phyloP scores from a whole-genome alignment of 495 filamentous ascomycete genomes.

The Cryomyces antarcticus region DNA sequence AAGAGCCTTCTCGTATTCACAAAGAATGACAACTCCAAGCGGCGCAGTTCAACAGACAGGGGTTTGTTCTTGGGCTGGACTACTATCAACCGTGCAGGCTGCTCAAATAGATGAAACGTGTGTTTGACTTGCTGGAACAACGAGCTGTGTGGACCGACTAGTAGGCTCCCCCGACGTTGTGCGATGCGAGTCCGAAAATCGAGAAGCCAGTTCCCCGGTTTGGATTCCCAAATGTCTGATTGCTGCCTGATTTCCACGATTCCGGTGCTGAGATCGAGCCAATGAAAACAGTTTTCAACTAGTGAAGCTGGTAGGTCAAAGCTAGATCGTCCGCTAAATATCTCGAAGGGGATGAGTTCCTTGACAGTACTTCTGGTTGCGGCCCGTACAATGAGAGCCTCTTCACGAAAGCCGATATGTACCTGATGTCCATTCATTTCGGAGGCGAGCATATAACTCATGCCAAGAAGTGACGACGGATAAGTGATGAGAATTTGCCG shows the following conservation, averaged over 20 bases:
- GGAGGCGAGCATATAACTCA: conserved; percentile 23
- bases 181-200: conserved; percentile 8
- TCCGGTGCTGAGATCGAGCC: conserved; percentile 11
- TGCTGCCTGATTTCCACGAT: conserved; percentile 12
- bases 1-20: conserved; percentile 11
- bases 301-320: conserved; percentile 12
- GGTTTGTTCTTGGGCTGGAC: conserved; percentile 3
- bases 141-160: conserved; percentile 10
- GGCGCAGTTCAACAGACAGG: conserved; percentile 10
- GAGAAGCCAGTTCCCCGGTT: conserved; percentile 10
- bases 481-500: conserved; percentile 25
- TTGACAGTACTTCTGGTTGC: conserved; percentile 1
- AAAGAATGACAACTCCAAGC: conserved; percentile 11
- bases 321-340: conserved; percentile 9
- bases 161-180: neutral
- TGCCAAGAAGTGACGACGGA: conserved; percentile 24
- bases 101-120: conserved; percentile 10
- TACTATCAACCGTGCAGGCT: conserved; percentile 5
- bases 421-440: conserved; percentile 18
- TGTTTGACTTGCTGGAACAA: conserved; percentile 3
- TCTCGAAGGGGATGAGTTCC: conserved; percentile 17
- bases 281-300: conserved; percentile 10
- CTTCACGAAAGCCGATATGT: conserved; percentile 27
- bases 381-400: conserved; percentile 21
- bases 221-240: conserved; percentile 8